Evolutionary conservation across 129 eudicot genomes (phyloP).

Genomic region (Flaveria bidentis): DNA sequence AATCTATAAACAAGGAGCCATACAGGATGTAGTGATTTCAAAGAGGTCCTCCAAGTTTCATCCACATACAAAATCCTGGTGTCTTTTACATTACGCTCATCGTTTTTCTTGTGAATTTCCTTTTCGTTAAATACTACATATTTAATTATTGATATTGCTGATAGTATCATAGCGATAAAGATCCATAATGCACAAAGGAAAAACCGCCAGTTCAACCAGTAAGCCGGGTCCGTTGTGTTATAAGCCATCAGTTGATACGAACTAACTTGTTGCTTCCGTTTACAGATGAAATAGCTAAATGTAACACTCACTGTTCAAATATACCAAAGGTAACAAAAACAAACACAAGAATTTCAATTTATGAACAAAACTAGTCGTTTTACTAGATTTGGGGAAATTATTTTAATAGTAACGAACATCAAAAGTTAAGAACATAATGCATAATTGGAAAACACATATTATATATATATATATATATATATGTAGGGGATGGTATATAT

Average conservation of each 20-base stretch:
- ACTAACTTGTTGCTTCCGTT: conserved; percentile 19
- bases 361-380: no score
- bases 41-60: conserved; percentile 76
- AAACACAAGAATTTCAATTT: no score
- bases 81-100: conserved; percentile 30
- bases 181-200: conserved; percentile 74
- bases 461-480: no score
- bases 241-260: conserved; percentile 43
- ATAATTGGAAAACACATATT: no score
- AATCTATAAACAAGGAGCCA: conserved; percentile 71
- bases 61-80: conserved; percentile 53
- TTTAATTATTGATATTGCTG: conserved; percentile 52
- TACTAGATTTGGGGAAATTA: no score
- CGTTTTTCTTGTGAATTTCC: conserved; percentile 13
- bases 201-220: conserved; percentile 96
- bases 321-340: no score
- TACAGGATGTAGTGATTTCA: conserved; percentile 55
- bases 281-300: neutral
- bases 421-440: no score
- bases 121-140: conserved; percentile 50
- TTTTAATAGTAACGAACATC: no score
- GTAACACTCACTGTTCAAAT: no score
- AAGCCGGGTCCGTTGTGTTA: conserved; percentile 53
- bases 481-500: no score
- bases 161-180: conserved; percentile 36